Evolutionary conservation across 2,329 filamentous ascomycete species (phyloP).

Genomic region (Venturia nashicola): DNA sequence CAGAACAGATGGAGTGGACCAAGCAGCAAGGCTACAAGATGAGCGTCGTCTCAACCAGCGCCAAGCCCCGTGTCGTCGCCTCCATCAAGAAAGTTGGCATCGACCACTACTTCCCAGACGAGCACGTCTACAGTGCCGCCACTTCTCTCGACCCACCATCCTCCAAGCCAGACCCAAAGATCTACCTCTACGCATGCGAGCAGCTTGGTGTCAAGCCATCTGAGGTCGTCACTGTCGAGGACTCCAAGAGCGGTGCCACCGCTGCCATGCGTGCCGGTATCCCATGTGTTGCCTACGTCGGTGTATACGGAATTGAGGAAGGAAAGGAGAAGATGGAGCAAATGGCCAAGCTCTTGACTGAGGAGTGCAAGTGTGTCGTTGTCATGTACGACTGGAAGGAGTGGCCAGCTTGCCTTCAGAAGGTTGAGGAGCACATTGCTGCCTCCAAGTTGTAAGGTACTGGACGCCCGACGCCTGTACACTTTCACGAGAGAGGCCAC

Average conservation of each 20-base stretch:
- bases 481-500: neutral
- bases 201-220: conserved; percentile 56
- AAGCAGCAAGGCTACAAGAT: conserved; percentile 54
- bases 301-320: conserved; percentile 46
- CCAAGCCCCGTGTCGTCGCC: conserved; percentile 64
- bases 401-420: conserved; percentile 36
- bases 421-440: conserved; percentile 6
- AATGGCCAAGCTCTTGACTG: conserved; percentile 37
- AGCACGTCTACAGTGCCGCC: conserved; percentile 71
- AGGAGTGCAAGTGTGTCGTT: conserved; percentile 33
- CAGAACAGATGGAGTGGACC: conserved; percentile 54
- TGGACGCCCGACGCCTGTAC: neutral
- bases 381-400: conserved; percentile 43
- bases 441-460: neutral
- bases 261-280: conserved; percentile 69
- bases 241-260: conserved; percentile 69
- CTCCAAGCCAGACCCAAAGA: conserved; percentile 80
- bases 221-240: conserved; percentile 74
- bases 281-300: conserved; percentile 73
- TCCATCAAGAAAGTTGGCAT: conserved; percentile 69
- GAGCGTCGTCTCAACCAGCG: conserved; percentile 71
- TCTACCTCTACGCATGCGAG: conserved; percentile 71
- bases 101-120: conserved; percentile 64
- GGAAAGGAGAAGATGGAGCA: conserved; percentile 49
- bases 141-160: conserved; percentile 68